Conservation (phyloP, 345 rosid genomes). For the Citrus medica region DNA sequence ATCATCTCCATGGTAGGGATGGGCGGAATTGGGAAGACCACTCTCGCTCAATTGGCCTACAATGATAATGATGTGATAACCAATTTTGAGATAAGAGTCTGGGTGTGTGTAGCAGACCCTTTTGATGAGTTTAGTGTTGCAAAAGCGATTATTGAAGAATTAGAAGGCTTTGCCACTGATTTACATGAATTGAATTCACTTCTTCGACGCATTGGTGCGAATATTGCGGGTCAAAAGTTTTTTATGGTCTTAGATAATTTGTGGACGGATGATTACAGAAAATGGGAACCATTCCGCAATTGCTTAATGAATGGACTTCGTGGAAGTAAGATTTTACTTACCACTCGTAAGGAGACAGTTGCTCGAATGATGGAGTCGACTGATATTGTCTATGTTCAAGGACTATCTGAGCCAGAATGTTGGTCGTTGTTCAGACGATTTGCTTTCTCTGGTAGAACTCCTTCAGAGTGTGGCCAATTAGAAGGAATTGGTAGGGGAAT, state of each 20-base stretch:
- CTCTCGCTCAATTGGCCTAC: no score
- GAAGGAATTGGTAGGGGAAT: neutral
- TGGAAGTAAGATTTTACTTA: neutral
- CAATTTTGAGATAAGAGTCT: no score
- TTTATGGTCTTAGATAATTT: neutral
- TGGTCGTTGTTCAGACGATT: neutral
- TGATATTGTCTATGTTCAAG: neutral
- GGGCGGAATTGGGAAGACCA: no score
- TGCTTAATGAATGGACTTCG: neutral
- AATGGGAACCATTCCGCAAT: neutral
- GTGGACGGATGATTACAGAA: neutral
- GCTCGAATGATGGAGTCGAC: neutral
- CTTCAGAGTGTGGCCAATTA: neutral
- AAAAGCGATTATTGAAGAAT: neutral
- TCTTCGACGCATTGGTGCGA: neutral
- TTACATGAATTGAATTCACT: neutral
- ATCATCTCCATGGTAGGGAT: no score
- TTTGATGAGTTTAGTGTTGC: slow-evolving; percentile 3
- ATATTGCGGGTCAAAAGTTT: neutral
- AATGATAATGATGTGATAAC: no score
- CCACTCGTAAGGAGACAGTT: neutral
- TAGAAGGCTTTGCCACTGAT: neutral
- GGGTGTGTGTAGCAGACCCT: neutral
- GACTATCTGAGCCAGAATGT: neutral
- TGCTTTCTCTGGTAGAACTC: neutral